Conservation (phyloP, 345 rosid species). For the Isatis tinctoria region DNA sequence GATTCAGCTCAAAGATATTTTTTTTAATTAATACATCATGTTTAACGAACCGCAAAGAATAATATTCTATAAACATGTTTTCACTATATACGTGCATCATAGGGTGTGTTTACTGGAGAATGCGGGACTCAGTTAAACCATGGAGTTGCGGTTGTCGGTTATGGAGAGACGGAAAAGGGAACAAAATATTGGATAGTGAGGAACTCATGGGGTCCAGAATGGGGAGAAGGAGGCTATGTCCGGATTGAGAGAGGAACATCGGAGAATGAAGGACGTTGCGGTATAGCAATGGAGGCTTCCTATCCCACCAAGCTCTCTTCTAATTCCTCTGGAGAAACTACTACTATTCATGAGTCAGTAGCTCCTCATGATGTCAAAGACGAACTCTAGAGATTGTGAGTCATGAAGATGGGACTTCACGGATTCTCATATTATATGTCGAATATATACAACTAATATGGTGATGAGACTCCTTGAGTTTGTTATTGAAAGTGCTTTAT, state of each 20-base stretch:
- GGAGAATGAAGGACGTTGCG: conserved; percentile 51
- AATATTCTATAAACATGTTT: not conserved
- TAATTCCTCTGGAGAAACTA: conserved; percentile 9
- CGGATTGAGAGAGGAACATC: conserved; percentile 54
- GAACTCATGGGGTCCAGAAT: conserved; percentile 68
- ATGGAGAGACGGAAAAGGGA: conserved; percentile 53
- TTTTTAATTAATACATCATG: not conserved
- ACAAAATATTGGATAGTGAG: conserved; percentile 65
- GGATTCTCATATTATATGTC: not conserved
- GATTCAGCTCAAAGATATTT: not conserved
- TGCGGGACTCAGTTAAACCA: conserved; percentile 62
- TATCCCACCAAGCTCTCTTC: conserved; percentile 51
- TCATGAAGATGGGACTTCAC: not conserved
- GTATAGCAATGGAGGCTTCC: conserved; percentile 71
- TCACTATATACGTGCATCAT: not conserved
- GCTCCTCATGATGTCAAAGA: conserved; percentile 9
- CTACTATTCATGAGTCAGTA: conserved; percentile 28
- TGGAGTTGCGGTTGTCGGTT: conserved; percentile 59
- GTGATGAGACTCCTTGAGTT: not conserved
- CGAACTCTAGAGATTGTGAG: conserved; percentile 21
- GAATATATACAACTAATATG: not conserved
- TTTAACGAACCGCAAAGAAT: not conserved
- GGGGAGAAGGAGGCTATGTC: conserved; percentile 75
- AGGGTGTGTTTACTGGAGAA: conserved; percentile 64
- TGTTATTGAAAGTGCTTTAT: not conserved